phyloP scores from a whole-genome alignment of 2,329 filamentous ascomycete genomes.

The Nannizzia gypsea region DNA sequence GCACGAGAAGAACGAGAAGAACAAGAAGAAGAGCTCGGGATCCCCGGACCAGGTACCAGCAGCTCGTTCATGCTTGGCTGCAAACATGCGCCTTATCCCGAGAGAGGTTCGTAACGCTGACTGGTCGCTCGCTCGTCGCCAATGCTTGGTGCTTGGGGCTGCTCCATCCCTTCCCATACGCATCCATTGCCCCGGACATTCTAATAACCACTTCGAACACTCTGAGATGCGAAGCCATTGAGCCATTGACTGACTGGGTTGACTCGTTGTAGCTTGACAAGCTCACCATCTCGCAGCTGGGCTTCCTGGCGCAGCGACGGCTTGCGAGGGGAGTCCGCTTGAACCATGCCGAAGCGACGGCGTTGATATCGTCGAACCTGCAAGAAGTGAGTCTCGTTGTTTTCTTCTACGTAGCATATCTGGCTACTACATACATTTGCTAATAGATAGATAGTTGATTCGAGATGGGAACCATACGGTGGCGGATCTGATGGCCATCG shows the following conservation, averaged over 20 bases:
- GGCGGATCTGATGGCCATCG: conserved; percentile 83
- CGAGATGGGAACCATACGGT: conserved; percentile 91
- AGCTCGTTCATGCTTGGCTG: background rate
- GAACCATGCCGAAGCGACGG: conserved; percentile 71
- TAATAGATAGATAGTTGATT: conserved; percentile 56
- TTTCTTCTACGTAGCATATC: too few relatives aligned
- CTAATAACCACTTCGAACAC: too few relatives aligned
- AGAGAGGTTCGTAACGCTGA: conserved; percentile 37
- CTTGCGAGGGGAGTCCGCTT: conserved; percentile 78
- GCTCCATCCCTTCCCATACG: too few relatives aligned
- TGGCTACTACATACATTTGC: too few relatives aligned
- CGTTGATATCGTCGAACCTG: conserved; percentile 65
- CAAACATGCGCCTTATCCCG: conserved; percentile 36
- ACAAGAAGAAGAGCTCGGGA: too few relatives aligned
- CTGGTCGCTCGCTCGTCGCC: conserved; percentile 18
- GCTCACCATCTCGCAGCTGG: conserved; percentile 82
- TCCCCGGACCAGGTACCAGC: background rate
- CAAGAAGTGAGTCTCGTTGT: conserved; percentile 69
- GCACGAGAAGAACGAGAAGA: too few relatives aligned
- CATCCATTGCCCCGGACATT: background rate
- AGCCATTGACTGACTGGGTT: background rate
- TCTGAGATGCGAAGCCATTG: too few relatives aligned
- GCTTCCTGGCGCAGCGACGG: conserved; percentile 72
- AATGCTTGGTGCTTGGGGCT: conserved; percentile 20
- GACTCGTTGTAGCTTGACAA: conserved; percentile 64